Base-by-base conservation (phyloP, 345 rosid species). In the Murraya koenigii region DNA sequence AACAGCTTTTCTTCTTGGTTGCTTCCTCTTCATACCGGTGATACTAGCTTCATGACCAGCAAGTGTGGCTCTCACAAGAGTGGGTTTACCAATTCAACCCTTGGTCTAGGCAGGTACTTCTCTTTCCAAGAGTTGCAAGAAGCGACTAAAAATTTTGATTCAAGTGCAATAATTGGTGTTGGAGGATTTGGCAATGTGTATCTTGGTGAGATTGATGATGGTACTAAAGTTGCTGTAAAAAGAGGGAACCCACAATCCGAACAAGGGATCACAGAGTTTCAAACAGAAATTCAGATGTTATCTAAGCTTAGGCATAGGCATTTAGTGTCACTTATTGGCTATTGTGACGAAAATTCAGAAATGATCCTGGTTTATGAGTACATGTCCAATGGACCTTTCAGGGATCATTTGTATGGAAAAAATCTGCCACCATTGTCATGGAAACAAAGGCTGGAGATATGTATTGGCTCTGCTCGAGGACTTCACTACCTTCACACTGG, bases 171-270 rank as follows among this genome's bases (percentile, higher is more conserved):
- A 63, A 91, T 93, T 8, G 97, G 97, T 35, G 91, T 91, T 65
- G 95, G 97, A 17, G 97, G 97, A 41, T 93, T 93, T 66, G 95
- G 97, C 9, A 93, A 93, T 68, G 97, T 93, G 75, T 93, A 93
- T 77, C 36, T 93, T 17, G 91, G 92, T 11, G 73, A 41, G 10
- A 83, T 93, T 15, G 97, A 91, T 52, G 92, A 93, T 54, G 90
- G 89, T 19, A 89, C 90, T 65, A 75, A 89, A 85, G 95, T 93
- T 52, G 97, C 97, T 60, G 92, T 93, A 69, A 93, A 93, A 76
- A 84, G 97, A 81, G 97, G 97, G 60, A 93, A 93, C 74, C 97
- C 95, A 7, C 95, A 91, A 83, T 93, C 97, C 19, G 95, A 93
- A 77, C 97, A 93, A 79, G 97, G 97, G 1, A 89, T 93, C 82